phyloP scores from a whole-genome alignment of 257 asterid genomes.

The Rubia yunnanensis region DNA sequence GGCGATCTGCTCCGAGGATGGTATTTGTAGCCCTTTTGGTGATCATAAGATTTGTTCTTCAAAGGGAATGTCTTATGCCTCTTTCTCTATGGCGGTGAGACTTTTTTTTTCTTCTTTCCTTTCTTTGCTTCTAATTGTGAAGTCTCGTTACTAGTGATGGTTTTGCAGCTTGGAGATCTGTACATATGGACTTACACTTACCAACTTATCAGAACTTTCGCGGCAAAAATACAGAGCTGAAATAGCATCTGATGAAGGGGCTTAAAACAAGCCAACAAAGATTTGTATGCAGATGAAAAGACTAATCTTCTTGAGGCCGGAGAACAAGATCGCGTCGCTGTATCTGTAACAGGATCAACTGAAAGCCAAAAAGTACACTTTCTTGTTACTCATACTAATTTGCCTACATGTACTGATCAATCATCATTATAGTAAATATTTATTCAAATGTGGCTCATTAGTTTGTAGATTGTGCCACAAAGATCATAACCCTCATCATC shows the following conservation, averaged over 20 bases:
- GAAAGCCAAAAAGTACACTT: conserved; percentile 26
- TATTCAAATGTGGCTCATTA: neutral
- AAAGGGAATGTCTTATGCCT: conserved; percentile 56
- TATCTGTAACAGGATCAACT: conserved; percentile 3
- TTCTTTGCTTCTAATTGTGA: neutral
- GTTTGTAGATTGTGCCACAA: conserved; percentile 9
- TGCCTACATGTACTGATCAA: neutral
- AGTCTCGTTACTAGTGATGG: neutral
- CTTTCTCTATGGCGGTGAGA: conserved; percentile 89
- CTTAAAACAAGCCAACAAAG: conserved; percentile 40
- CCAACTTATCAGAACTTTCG: conserved; percentile 48
- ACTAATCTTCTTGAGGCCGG: conserved; percentile 34
- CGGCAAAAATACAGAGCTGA: conserved; percentile 25
- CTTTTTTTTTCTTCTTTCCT: neutral
- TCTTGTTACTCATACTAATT: neutral
- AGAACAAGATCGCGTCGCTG: conserved; percentile 18
- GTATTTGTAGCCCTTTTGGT: conserved; percentile 81
- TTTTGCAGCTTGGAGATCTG: conserved; percentile 57
- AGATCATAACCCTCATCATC: conserved; percentile 13
- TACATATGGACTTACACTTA: conserved; percentile 74
- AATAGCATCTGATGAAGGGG: conserved; percentile 21
- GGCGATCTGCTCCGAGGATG: conserved; percentile 62
- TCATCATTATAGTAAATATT: neutral
- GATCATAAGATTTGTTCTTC: conserved; percentile 41
- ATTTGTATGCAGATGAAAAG: conserved; percentile 43